Evolutionary conservation across 495 filamentous ascomycete species (phyloP).

Genomic region (Penicillium lagena): DNA sequence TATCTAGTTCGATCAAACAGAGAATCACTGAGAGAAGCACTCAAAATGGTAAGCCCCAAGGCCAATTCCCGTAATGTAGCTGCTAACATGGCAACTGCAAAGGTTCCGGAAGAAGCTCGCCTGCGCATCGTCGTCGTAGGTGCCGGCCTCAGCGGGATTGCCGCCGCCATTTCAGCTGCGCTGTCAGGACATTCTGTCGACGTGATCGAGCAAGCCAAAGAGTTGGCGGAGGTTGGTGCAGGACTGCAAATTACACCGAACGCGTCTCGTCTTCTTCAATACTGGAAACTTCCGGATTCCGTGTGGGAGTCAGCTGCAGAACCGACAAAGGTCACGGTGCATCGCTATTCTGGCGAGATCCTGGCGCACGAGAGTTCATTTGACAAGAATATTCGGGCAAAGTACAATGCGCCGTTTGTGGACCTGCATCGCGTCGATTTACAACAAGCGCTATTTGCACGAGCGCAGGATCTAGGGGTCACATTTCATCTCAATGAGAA

Average conservation of each 20-base stretch:
- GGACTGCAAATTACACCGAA: conserved; percentile 56
- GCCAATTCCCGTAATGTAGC: no score
- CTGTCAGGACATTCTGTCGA: conserved; percentile 54
- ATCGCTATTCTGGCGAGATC: conserved; percentile 47
- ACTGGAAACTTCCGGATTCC: conserved; percentile 45
- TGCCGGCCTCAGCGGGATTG: conserved; percentile 55
- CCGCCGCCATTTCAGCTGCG: conserved; percentile 53
- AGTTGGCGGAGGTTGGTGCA: conserved; percentile 49
- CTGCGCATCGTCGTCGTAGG: conserved; percentile 28
- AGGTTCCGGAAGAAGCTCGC: conserved; percentile 18
- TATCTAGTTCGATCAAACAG: no score
- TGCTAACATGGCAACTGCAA: not conserved
- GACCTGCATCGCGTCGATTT: conserved; percentile 56
- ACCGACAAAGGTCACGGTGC: conserved; percentile 49
- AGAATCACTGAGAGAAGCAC: no score
- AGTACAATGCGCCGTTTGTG: conserved; percentile 46
- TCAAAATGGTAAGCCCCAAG: conserved; percentile 5
- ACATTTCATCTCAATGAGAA: conserved; percentile 38
- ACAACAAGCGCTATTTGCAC: conserved; percentile 45
- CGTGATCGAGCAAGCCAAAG: conserved; percentile 56
- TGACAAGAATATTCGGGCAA: conserved; percentile 29
- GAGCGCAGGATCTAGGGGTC: conserved; percentile 48
- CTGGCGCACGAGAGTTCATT: conserved; percentile 47
- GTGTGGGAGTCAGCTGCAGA: conserved; percentile 42
- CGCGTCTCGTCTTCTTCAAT: conserved; percentile 43